Evolutionary conservation across 495 filamentous ascomycete species (phyloP), one percentile per base, ranked within the genome.

Genomic region (Talaromyces thailandensis): DNA sequence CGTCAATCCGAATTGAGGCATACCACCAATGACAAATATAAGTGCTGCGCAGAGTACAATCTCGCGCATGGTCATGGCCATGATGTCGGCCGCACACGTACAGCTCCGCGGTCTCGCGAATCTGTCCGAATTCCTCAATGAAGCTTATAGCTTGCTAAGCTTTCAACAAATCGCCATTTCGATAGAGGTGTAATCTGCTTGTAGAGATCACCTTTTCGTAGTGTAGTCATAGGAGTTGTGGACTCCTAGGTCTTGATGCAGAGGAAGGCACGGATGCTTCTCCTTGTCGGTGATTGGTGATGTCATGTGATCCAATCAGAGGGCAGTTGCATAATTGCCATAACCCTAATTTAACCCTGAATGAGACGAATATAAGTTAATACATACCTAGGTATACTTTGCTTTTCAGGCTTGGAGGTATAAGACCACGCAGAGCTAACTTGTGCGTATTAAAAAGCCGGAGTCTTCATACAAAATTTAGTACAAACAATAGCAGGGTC

Each of bases 11-110:
- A 29, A 43, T 32, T 2, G 8, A 32, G 18, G 51, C 57, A 26
- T 59, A 59, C 58, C 58, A 1, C 58, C 58, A 35, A 61, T 61
- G 18, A 61, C 58, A 51, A 61, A 61, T 4, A 61, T 51, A 1
- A 61, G 40, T n/a, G 43, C 43, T 31, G 58, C 26, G 58, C 58
- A 61, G 12, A 61, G 58, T 43, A 61, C 58, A 7, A 51, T 52
- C 12, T 61, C 58, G 23, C 58, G 58, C 24, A 61, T 28, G 11
- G 58, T 61, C 37, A 61, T 18, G 7, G 58, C 58, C 58, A 61
- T 61, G 37, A 61, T 61, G 24, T 12, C 6, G 24, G 24, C 26
- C 18, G 25, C 40, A 26, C 26, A 48, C 21, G n/a, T 23, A 48
- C 21, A 58, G 26, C 51, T 45, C 5, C 40, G 40, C 40, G n/a